Base-by-base conservation (phyloP, 495 filamentous ascomycete genomes). In the Podospora tetraspora region DNA sequence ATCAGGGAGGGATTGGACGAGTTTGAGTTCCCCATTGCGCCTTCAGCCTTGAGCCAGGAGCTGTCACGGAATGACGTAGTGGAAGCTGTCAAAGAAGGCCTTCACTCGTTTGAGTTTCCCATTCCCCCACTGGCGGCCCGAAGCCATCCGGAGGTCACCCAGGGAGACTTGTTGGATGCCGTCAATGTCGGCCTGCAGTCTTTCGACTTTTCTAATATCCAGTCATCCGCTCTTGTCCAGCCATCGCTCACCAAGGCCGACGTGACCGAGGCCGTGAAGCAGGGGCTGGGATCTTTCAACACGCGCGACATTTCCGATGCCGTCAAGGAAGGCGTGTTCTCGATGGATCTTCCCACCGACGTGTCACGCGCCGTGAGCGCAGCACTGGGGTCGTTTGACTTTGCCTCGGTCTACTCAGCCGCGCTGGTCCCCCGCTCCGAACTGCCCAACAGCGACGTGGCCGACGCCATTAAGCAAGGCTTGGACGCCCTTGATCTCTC, bases 1-100 rank as follows among this genome's bases (percentile, higher is more conserved):
- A 82, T 87, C 67, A 83, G 79, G 67, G 81, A 87, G 70, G 86
- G 84, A 11, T 71, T 88, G 0, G 71, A 78, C 65, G 70, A 70
- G 1, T 81, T 84, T 63, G 80, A 83, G 27, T 81, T 84, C 59
- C 76, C 81, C 71, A 69, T 69, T n/a, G 71, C 68, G 25, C 67
- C 65, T 9, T 66, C 68, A 3, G 62, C 72, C 7, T 75, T 34
- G 0, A 27, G 32, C 2, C 61, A 63, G n/a, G 70, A 73, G 3
- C 70, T 81, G 58, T 76, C 77, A 2, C 60, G 72, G 52, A 75
- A 78, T 29, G 81, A 83, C 64, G 70, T 84, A 57, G 62, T 84
- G 19, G 79, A 79, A 64, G 82, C 82, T 16, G 78, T 84, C 57
- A 77, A 74, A 27, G 79, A 83, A 65, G 78, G 80, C 8, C 71